Percentiles rank a stretch among this genome's conserved stretches.
These are phyloP conservation scores for Fusarium musae DNA, from an alignment of 2,329 filamentous ascomycete species.

Conservation along the genomic window DNA sequence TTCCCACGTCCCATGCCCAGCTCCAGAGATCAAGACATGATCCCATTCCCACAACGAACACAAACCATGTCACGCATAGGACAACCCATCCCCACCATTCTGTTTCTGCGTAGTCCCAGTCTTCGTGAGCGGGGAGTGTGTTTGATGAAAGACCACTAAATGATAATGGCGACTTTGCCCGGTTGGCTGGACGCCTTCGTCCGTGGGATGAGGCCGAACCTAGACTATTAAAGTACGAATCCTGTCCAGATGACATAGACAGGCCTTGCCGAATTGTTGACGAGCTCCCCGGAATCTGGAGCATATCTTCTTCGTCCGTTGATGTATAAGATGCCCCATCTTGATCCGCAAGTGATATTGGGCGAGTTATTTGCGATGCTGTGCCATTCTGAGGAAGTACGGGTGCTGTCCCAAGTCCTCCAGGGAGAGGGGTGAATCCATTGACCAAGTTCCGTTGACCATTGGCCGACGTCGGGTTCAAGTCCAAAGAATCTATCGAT, in stretches of 20 bases:
- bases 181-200: slow-evolving; percentile 60
- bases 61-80: slow-evolving; percentile 88
- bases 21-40: slow-evolving; percentile 95
- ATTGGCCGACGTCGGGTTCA: slow-evolving; percentile 58
- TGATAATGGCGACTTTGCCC: slow-evolving; percentile 70
- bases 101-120: slow-evolving; percentile 93
- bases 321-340: slow-evolving; percentile 58
- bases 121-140: slow-evolving; percentile 61
- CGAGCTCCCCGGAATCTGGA: slow-evolving; percentile 69
- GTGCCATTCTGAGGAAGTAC: slow-evolving; percentile 22
- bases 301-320: slow-evolving; percentile 84
- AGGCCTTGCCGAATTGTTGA: slow-evolving; percentile 56
- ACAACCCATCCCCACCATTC: slow-evolving; percentile 99
- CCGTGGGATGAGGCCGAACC: slow-evolving; percentile 52
- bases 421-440: slow-evolving; percentile 54
- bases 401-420: slow-evolving; percentile 22
- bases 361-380: slow-evolving; percentile 26
- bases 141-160: slow-evolving; percentile 63
- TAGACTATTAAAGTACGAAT: slow-evolving; percentile 68
- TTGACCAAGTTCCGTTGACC: slow-evolving; percentile 60
- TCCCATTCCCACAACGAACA: slow-evolving; percentile 97
- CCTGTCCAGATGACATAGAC: slow-evolving; percentile 66
- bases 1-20: slow-evolving; percentile 99
- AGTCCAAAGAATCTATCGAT: slow-evolving; percentile 54
- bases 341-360: slow-evolving; percentile 27